Percentiles rank a stretch among this genome's conserved stretches.
Conservation (phyloP, 148 eudicot species). For the Chenopodium berlandieri region DNA sequence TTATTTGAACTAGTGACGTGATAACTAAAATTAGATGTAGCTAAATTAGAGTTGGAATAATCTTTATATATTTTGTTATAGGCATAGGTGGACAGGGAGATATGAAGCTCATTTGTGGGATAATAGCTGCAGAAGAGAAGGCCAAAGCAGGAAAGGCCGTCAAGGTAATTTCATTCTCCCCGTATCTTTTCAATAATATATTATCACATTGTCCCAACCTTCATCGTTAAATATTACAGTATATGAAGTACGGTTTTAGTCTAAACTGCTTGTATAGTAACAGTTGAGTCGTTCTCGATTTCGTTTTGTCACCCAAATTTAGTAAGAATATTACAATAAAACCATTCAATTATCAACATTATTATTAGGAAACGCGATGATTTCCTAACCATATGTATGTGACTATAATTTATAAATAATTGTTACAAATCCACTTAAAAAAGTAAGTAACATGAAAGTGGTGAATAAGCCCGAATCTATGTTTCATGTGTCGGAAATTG, state of each 20-base stretch:
- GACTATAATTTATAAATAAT: no score
- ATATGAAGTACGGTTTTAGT: background rate
- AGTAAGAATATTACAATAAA: no score
- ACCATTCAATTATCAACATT: no score
- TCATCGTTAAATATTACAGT: no score
- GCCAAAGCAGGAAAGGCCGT: constrained; percentile 82
- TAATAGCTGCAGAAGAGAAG: constrained; percentile 80
- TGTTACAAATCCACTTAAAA: no score
- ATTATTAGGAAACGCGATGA: no score
- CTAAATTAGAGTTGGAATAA: background rate
- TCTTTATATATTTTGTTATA: background rate
- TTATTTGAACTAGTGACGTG: background rate
- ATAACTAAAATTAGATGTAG: background rate
- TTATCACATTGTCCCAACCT: no score
- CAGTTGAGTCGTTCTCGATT: no score
- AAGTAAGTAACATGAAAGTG: background rate
- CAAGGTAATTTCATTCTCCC: constrained; percentile 45
- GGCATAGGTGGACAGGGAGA: constrained; percentile 45
- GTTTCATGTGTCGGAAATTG: constrained; percentile 27
- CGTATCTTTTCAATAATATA: no score
- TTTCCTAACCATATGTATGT: no score
- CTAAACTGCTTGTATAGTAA: background rate
- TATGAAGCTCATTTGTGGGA: constrained; percentile 92
- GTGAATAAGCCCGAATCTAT: constrained; percentile 9
- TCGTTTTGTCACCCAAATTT: no score